phyloP scores from a whole-genome alignment of 768 basidiomycete species.

The Antrodiella citrinella region DNA sequence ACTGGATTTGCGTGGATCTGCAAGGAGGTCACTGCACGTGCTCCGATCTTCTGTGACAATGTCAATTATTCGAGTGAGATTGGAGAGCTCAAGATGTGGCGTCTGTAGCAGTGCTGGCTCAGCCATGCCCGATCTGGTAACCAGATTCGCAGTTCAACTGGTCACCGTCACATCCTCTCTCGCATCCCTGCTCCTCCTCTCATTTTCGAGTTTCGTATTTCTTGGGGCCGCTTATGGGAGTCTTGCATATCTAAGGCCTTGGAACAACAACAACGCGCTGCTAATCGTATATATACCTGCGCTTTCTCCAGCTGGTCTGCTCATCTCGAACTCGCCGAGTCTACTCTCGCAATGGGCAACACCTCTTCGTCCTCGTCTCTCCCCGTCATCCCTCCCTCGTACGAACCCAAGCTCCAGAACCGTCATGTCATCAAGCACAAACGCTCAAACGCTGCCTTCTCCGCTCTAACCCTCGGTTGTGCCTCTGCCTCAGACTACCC shows the following conservation, averaged over 20 bases:
- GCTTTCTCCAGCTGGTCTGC: not conserved
- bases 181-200: slow-evolving; percentile 1
- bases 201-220: not conserved
- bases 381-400: not conserved
- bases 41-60: no score
- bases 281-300: not conserved
- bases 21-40: no score
- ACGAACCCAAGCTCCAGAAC: not conserved
- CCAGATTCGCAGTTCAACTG: not conserved
- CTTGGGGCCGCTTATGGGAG: not conserved
- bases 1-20: no score
- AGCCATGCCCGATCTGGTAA: slow-evolving; percentile 4
- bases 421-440: slow-evolving; percentile 10
- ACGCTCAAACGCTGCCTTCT: slow-evolving; percentile 17
- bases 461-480: slow-evolving; percentile 21
- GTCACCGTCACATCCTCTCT: slow-evolving; percentile 1
- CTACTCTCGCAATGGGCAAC: not conserved
- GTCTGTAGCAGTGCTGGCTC: no score
- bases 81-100: slow-evolving; percentile 8
- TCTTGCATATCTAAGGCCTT: slow-evolving; percentile 4
- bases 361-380: not conserved
- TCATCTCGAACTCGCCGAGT: not conserved
- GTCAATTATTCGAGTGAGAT: not conserved
- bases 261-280: not conserved
- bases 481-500: slow-evolving; percentile 12